Evolutionary conservation across 1,284 basidiomycete genomes (phyloP), one percentile per base, ranked within the genome.

Genomic region (Takashimella koratensis): DNA sequence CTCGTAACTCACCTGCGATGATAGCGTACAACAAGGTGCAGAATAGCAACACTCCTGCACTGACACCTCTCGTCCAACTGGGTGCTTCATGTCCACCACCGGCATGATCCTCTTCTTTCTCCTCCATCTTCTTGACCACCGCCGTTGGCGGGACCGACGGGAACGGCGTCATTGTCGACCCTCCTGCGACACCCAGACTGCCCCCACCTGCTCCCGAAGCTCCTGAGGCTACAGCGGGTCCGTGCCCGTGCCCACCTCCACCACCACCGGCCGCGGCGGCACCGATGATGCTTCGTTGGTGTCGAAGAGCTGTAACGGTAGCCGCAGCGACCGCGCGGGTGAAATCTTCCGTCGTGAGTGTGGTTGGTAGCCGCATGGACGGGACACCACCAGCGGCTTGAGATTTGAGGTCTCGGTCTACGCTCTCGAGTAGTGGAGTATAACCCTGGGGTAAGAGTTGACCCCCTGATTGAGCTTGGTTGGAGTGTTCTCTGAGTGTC

Each of bases 21-120:
- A 92, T 76, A 21, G 96, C 96, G 78, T 98, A 99, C 19, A 98
- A 77, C 2, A 89, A 84, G 0, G 96, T 99, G 69, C 96, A 98
- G 1, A 76, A 82, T 55, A 98, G 77, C 54, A 97, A 71, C 1
- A 98, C 93, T 54, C 86, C 92, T 1, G 90, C 87, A 73, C 88
- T 92, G 11, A 86, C 86, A 11, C 79, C 81, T 47, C 93, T 80
- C 65, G 90, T 96, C 93, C 93, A 98, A 45, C 90, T 91, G 1
- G 96, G 96, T 5, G 87, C 94, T 66, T 98, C 95, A 68, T 99
- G 96, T 0, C 90, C 94, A 23, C 85, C 85, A 70, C 87, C 84
- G 10, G 81, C 86, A 21, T 79, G 80, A 40, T 72, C 82, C 21
- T 80, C 79, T 24, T 79, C 77, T 30, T 61, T 58, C 24, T 54